These are phyloP conservation scores for Starmerella powellii DNA, from an alignment of 805 yeast species.

Conservation along the genomic window DNA sequence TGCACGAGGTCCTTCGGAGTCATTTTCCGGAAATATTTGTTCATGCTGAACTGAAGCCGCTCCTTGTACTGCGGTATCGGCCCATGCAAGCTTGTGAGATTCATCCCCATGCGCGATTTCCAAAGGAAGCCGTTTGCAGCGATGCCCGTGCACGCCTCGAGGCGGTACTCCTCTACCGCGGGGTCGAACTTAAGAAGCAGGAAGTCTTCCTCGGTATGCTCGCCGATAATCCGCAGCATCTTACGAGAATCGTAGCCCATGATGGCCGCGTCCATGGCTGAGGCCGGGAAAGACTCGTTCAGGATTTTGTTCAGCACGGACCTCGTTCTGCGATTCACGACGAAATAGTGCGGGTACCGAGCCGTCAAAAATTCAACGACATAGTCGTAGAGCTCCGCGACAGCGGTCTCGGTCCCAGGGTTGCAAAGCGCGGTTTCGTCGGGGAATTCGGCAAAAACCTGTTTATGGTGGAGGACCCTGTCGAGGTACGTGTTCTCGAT, in stretches of 20 bases:
- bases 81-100: constrained; percentile 48
- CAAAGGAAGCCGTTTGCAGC: constrained; percentile 72
- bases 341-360: constrained; percentile 45
- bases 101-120: constrained; percentile 37
- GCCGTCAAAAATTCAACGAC: constrained; percentile 32
- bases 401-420: constrained; percentile 21
- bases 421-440: constrained; percentile 9
- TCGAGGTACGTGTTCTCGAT: constrained; percentile 48
- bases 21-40: constrained; percentile 48
- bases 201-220: constrained; percentile 51
- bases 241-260: background rate
- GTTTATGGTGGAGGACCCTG: constrained; percentile 33
- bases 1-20: constrained; percentile 44
- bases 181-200: constrained; percentile 41
- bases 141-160: constrained; percentile 46
- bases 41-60: constrained; percentile 51
- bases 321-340: constrained; percentile 16
- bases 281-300: constrained; percentile 5
- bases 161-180: constrained; percentile 31
- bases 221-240: constrained; percentile 8
- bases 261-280: constrained; percentile 1
- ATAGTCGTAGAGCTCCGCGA: constrained; percentile 40
- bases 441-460: constrained; percentile 25
- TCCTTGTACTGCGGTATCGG: constrained; percentile 61
- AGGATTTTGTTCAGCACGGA: constrained; percentile 9